phyloP scores from a whole-genome alignment of 2,329 filamentous ascomycete species.

The Fusarium metavorans region DNA sequence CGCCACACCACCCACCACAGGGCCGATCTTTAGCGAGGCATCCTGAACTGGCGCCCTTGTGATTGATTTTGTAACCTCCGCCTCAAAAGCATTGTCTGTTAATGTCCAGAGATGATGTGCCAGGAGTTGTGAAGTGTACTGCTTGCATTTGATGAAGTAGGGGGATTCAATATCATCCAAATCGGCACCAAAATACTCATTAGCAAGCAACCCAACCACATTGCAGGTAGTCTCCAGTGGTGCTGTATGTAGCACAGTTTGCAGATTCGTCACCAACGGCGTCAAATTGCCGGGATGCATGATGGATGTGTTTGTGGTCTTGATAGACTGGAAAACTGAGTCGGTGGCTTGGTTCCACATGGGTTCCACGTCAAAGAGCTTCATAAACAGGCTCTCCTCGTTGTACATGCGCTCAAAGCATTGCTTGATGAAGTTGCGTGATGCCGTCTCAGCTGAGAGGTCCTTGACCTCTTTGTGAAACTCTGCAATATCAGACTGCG shows the following conservation, averaged over 20 bases:
- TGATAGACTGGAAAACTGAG: slow-evolving; percentile 65
- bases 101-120: slow-evolving; percentile 70
- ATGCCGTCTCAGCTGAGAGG: slow-evolving; percentile 64
- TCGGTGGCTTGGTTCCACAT: slow-evolving; percentile 62
- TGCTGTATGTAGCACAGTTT: slow-evolving; percentile 60
- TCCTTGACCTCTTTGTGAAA: slow-evolving; percentile 65
- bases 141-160: slow-evolving; percentile 65
- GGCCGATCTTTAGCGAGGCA: slow-evolving; percentile 63
- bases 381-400: slow-evolving; percentile 65
- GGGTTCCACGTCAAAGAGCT: slow-evolving; percentile 68
- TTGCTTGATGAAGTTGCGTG: slow-evolving; percentile 70
- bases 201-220: slow-evolving; percentile 68
- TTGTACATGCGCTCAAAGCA: slow-evolving; percentile 69
- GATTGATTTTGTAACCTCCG: slow-evolving; percentile 67
- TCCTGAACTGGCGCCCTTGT: slow-evolving; percentile 60
- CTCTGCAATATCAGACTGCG: slow-evolving; percentile 66
- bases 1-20: slow-evolving; percentile 60
- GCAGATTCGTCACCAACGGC: slow-evolving; percentile 63
- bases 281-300: slow-evolving; percentile 67
- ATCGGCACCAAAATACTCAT: slow-evolving; percentile 68
- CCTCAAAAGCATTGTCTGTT: slow-evolving; percentile 65
- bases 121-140: slow-evolving; percentile 67
- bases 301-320: slow-evolving; percentile 62
- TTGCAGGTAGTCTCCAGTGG: slow-evolving; percentile 65
- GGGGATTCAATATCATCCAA: slow-evolving; percentile 69